These are phyloP conservation scores for Herpotrichia juniperi DNA, from an alignment of 2,329 filamentous ascomycete species.

Conservation along the genomic window DNA sequence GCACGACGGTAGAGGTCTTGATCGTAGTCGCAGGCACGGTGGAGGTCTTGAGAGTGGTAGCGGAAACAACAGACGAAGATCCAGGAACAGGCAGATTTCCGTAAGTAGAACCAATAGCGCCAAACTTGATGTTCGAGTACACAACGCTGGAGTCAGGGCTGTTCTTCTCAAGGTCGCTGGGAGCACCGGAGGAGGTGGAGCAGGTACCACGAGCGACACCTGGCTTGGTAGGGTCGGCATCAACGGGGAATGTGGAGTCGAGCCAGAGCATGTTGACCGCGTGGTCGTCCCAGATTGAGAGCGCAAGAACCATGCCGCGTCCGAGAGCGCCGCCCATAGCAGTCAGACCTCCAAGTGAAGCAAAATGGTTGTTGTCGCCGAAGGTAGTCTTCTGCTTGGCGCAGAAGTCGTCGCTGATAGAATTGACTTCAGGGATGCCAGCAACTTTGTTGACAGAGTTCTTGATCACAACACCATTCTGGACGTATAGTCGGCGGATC, in stretches of 20 bases:
- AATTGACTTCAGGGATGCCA: constrained; percentile 53
- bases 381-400: constrained; percentile 59
- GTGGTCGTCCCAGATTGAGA: constrained; percentile 67
- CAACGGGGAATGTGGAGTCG: constrained; percentile 65
- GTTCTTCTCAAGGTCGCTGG: constrained; percentile 18
- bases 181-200: constrained; percentile 20
- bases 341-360: constrained; percentile 58
- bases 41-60: neutral
- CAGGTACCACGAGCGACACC: constrained; percentile 26
- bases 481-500: constrained; percentile 52
- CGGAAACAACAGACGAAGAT: neutral
- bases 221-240: constrained; percentile 15
- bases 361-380: constrained; percentile 58
- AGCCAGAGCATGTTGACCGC: constrained; percentile 73
- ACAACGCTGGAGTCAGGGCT: constrained; percentile 18
- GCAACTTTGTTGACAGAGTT: constrained; percentile 46
- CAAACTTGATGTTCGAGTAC: constrained; percentile 33
- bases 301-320: constrained; percentile 66
- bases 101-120: constrained; percentile 25
- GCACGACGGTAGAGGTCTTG: neutral
- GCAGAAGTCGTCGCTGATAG: constrained; percentile 62
- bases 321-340: constrained; percentile 59
- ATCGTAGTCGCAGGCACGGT: neutral
- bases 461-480: constrained; percentile 51
- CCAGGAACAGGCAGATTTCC: neutral